Percentiles rank a stretch among this genome's conserved stretches.
Evolutionary conservation across 2,329 filamentous ascomycete genomes (phyloP).

Genomic region (Periconia sp.): DNA sequence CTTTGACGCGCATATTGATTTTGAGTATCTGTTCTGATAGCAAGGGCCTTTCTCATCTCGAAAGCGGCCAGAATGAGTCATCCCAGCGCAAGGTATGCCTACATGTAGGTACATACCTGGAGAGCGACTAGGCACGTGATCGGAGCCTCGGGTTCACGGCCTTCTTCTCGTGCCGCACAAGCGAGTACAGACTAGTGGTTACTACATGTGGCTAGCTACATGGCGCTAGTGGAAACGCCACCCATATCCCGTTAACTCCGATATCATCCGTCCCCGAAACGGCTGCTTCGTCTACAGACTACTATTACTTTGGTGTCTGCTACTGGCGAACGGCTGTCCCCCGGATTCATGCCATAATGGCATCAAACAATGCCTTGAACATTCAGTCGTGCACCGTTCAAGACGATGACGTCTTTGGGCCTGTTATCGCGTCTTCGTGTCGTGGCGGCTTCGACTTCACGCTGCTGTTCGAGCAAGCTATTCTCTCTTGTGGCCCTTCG

Average conservation of each 20-base stretch:
- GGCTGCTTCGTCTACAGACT: slow-evolving; percentile 6
- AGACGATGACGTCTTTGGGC: slow-evolving; percentile 24
- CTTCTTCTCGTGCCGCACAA: slow-evolving; percentile 6
- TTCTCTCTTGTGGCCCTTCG: slow-evolving; percentile 13
- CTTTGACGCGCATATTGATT: too few relatives aligned
- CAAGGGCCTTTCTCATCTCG: too few relatives aligned
- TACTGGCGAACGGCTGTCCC: slow-evolving; percentile 6
- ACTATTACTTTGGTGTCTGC: slow-evolving; percentile 4
- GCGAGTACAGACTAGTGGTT: slow-evolving; percentile 5
- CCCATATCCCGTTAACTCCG: slow-evolving; percentile 3
- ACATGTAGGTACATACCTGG: background rate
- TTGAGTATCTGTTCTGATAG: too few relatives aligned
- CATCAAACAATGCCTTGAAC: slow-evolving; percentile 6
- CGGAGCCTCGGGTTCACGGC: slow-evolving; percentile 4
- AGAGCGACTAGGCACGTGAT: slow-evolving; percentile 6
- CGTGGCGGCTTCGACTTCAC: slow-evolving; percentile 26
- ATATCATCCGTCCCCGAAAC: slow-evolving; percentile 2
- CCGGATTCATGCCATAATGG: slow-evolving; percentile 6
- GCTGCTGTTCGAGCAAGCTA: slow-evolving; percentile 29
- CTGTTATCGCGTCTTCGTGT: slow-evolving; percentile 15
- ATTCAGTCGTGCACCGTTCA: slow-evolving; percentile 4
- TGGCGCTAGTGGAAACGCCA: slow-evolving; percentile 6
- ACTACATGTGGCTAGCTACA: slow-evolving; percentile 1
- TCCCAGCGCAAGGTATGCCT: too few relatives aligned
- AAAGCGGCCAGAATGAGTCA: too few relatives aligned